Base-by-base conservation (phyloP, 2,329 filamentous ascomycete genomes). In the Blastomyces silverae region DNA sequence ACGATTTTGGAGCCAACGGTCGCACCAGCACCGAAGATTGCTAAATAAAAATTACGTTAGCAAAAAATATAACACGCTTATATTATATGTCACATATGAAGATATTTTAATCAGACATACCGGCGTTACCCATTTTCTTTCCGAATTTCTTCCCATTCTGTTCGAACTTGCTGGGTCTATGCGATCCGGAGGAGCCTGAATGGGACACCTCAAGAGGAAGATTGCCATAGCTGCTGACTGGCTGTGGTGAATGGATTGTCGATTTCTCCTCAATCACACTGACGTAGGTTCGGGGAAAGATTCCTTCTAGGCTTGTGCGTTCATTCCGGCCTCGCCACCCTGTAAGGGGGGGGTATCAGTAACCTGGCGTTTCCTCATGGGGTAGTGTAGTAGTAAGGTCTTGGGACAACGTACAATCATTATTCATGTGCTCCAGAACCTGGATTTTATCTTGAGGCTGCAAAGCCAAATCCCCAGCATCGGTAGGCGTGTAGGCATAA, bases 261-360 rank as follows among this genome's bases (percentile, higher is more conserved):
- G 66, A 76, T 76, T 89, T 87, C 69, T 89, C 83, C 70, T 92
- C 87, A 62, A 89, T 79, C 62, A 90, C 81, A 68, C 81, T 83
- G 61, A 96, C 92, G 75, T 97, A 97, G 75, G 85, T 91, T 70
- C 89, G 86, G n/a, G 93, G 93, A 83, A 97, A 97, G 75, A 97
- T 96, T 71, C 93, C 93, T 79, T 96, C 91, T 70, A 85, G 80
- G 64, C 89, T 89, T 10, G 92, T 96, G 63, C 91, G 87, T 73
- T 88, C 82, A 78, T 96, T 96, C 71, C 85, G 86, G 70, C 93
- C 93, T 82, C 91, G 92, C 97, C 93, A 81, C 79, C 79, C 79
- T 81, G 64, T 39, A 67, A 11, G n/a, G 6, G 64, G n/a, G 6
- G 64, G 67, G 59, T n/a, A 46, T 66, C 57, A 56, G 66, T 48